Percentiles rank a stretch among this genome's conserved stretches.
phyloP scores from a whole-genome alignment of 23 red algal genomes.

The Chondrus crispus region DNA sequence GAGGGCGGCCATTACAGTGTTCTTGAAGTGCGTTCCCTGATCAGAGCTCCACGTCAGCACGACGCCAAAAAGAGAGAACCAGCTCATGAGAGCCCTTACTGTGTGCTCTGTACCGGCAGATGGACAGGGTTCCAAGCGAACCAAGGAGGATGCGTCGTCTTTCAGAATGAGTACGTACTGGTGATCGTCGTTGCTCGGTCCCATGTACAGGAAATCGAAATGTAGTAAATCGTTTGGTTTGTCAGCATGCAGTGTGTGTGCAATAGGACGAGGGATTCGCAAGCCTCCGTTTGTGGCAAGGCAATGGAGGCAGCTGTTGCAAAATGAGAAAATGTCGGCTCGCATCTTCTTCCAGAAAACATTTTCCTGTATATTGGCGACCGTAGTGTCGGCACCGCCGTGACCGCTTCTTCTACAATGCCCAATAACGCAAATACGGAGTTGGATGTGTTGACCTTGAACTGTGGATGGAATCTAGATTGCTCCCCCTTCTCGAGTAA shows the following conservation, averaged over 20 bases:
- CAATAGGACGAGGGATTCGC: neutral
- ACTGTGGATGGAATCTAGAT: neutral
- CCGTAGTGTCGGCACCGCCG: neutral
- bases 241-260: neutral
- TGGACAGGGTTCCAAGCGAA: neutral
- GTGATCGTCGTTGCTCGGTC: neutral
- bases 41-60: neutral
- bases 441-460: neutral
- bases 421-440: neutral
- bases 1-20: neutral
- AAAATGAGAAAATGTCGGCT: neutral
- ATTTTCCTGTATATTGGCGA: neutral
- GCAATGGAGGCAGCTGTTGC: neutral
- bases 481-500: neutral
- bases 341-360: neutral
- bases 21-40: neutral
- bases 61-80: neutral
- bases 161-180: neutral
- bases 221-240: neutral
- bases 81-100: neutral
- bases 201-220: conserved; percentile 8
- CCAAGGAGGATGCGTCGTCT: neutral
- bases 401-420: neutral
- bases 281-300: neutral
- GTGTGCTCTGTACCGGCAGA: neutral